Conservation (phyloP, 2,329 filamentous ascomycete species). For the Xylariaceae sp. region DNA sequence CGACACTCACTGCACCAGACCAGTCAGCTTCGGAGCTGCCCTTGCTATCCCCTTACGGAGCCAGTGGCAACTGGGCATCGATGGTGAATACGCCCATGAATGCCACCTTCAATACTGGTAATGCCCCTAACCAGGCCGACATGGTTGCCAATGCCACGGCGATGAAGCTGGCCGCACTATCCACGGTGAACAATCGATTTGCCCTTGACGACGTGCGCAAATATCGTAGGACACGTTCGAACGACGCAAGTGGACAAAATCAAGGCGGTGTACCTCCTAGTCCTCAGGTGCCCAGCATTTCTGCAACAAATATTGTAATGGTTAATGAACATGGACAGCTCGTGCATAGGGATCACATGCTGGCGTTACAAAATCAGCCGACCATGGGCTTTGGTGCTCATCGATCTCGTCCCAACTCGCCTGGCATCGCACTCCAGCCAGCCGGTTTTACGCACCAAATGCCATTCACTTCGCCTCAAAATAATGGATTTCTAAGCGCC, state of each 20-base stretch:
- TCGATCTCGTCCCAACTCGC: constrained; percentile 84
- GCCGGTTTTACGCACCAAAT: constrained; percentile 55
- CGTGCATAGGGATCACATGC: constrained; percentile 76
- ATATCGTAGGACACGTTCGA: constrained; percentile 85
- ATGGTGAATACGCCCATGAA: constrained; percentile 98
- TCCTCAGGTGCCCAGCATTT: constrained; percentile 58
- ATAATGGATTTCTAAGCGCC: constrained; percentile 88
- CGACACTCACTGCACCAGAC: constrained; percentile 71
- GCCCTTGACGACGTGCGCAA: constrained; percentile 95
- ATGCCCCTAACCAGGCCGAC: constrained; percentile 73
- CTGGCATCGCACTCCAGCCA: constrained; percentile 76
- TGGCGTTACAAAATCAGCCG: constrained; percentile 70
- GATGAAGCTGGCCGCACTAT: constrained; percentile 96
- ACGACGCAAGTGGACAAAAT: constrained; percentile 64
- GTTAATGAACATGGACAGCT: constrained; percentile 91
- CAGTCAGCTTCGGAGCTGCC: constrained; percentile 68
- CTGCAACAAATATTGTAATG: constrained; percentile 80
- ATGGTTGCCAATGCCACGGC: constrained; percentile 99
- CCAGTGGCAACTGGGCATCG: constrained; percentile 93
- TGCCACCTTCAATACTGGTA: constrained; percentile 68
- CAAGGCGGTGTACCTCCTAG: constrained; percentile 65
- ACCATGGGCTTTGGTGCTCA: constrained; percentile 58
- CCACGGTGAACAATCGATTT: constrained; percentile 97
- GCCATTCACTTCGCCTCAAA: constrained; percentile 81
- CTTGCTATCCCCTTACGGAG: constrained; percentile 76